Percentiles rank a stretch among this genome's conserved stretches.
These are phyloP conservation scores for Chlorella sp. DNA, from an alignment of 139 green algal genomes.

Conservation along the genomic window DNA sequence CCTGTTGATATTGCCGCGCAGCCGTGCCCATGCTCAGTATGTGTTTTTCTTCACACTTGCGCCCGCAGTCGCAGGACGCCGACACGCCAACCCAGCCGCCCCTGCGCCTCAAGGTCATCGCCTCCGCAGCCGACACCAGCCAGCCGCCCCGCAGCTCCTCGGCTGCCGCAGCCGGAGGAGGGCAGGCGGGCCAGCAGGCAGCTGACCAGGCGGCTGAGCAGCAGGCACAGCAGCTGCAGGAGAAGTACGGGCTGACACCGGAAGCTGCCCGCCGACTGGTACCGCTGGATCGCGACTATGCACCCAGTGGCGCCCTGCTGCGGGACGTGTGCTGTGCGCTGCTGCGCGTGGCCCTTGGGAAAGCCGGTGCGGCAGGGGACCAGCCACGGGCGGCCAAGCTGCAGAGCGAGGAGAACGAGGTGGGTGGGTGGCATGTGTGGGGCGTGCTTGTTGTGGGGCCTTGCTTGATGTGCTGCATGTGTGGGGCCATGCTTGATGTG, in stretches of 20 bases:
- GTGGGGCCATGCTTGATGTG: too few species aligned
- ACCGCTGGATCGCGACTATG: slow-evolving; percentile 38
- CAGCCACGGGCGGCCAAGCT: slow-evolving; percentile 27
- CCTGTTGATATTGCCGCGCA: not conserved
- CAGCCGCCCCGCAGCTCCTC: not conserved
- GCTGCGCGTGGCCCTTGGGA: slow-evolving; percentile 42
- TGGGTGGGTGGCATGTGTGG: not conserved
- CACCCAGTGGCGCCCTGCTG: slow-evolving; percentile 59
- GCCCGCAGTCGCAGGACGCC: not conserved
- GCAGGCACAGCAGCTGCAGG: slow-evolving; percentile 29
- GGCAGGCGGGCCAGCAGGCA: not conserved
- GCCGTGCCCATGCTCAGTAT: not conserved
- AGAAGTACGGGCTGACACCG: slow-evolving; percentile 35
- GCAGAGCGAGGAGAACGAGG: slow-evolving; percentile 29
- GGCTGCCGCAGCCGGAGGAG: not conserved
- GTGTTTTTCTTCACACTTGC: too few species aligned
- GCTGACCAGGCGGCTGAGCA: not conserved
- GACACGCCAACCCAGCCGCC: not conserved
- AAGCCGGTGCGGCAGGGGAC: slow-evolving; percentile 26
- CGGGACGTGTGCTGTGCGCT: slow-evolving; percentile 75
- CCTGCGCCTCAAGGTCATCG: not conserved
- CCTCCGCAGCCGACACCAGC: too few species aligned
- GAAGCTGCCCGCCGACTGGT: slow-evolving; percentile 19
- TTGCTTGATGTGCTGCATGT: not conserved
- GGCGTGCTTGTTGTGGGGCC: not conserved